These are phyloP conservation scores for Obelidium mucronatum DNA, from an alignment of 192 early-diverging fungal species.

Conservation along the genomic window DNA sequence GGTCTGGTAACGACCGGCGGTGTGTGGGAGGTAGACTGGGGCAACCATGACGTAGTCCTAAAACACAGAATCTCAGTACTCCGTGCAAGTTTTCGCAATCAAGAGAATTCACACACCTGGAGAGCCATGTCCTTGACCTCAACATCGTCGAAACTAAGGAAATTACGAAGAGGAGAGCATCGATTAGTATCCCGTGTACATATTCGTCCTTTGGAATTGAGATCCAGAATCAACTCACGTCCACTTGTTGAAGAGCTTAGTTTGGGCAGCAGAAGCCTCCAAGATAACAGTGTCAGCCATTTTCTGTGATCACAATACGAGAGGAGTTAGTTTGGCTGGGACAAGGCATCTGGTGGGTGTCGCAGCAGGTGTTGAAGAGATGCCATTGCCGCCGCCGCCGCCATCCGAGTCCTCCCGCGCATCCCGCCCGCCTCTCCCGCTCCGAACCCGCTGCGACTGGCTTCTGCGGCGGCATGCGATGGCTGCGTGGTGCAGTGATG, in stretches of 20 bases:
- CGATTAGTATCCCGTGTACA: not conserved
- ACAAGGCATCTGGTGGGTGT: not conserved
- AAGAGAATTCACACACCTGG: slow-evolving; percentile 14
- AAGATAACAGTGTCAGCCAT: slow-evolving; percentile 40
- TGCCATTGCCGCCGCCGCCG: not conserved
- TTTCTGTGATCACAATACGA: slow-evolving; percentile 1
- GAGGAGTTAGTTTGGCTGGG: slow-evolving; percentile 1
- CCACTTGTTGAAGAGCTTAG: slow-evolving; percentile 59
- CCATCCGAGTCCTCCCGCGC: not conserved
- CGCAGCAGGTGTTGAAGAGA: not conserved
- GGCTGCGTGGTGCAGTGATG: not conserved
- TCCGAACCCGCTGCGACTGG: not conserved
- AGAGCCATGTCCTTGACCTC: slow-evolving; percentile 60
- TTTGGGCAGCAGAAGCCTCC: slow-evolving; percentile 41
- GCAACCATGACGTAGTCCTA: slow-evolving; percentile 91
- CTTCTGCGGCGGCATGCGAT: not conserved
- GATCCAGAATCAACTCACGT: slow-evolving; percentile 17
- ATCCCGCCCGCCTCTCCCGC: not conserved
- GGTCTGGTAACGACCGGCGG: slow-evolving; percentile 96
- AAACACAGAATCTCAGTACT: too few species aligned
- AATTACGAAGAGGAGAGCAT: not conserved
- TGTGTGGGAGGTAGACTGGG: slow-evolving; percentile 96
- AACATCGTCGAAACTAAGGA: slow-evolving; percentile 55
- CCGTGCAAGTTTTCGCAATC: too few species aligned
- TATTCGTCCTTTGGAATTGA: slow-evolving; percentile 1